Conservation (phyloP, 1,139 yeast genomes). For the Kazachstania sp. region DNA sequence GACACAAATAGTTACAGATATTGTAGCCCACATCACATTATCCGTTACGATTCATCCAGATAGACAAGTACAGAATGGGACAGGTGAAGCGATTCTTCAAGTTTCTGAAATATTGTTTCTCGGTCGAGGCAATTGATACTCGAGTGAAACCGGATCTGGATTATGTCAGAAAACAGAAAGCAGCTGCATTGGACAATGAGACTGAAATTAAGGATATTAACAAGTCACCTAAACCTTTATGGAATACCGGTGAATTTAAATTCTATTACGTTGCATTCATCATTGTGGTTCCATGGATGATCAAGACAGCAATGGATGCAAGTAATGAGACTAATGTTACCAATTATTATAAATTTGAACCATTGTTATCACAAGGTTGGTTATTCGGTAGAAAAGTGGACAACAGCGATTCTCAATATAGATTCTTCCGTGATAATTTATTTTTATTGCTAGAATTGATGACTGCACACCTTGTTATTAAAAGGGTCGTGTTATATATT, state of each 20-base stretch:
- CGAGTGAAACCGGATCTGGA: conserved; percentile 54
- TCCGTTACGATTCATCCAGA: no score
- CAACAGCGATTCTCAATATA: conserved; percentile 83
- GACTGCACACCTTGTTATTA: conserved; percentile 43
- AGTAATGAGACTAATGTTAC: conserved; percentile 60
- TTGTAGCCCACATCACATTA: no score
- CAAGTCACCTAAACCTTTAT: conserved; percentile 48
- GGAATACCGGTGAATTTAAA: conserved; percentile 69
- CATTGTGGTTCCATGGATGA: conserved; percentile 72
- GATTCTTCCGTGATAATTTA: conserved; percentile 78
- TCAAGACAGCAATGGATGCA: conserved; percentile 73
- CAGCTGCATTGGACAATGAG: conserved; percentile 1
- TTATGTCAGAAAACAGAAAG: conserved; percentile 34
- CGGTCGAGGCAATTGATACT: conserved; percentile 70
- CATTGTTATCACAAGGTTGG: conserved; percentile 64
- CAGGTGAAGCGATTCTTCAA: neutral
- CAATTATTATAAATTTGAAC: conserved; percentile 59
- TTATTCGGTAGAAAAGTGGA: conserved; percentile 73
- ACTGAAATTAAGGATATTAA: conserved; percentile 16
- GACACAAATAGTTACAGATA: no score
- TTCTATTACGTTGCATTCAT: conserved; percentile 55
- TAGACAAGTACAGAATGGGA: no score
- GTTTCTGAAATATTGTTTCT: conserved; percentile 39
- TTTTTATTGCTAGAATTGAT: conserved; percentile 50
- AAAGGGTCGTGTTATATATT: conserved; percentile 32